Conservation (phyloP, 768 basidiomycete species). For the Tulasnella sp. region DNA sequence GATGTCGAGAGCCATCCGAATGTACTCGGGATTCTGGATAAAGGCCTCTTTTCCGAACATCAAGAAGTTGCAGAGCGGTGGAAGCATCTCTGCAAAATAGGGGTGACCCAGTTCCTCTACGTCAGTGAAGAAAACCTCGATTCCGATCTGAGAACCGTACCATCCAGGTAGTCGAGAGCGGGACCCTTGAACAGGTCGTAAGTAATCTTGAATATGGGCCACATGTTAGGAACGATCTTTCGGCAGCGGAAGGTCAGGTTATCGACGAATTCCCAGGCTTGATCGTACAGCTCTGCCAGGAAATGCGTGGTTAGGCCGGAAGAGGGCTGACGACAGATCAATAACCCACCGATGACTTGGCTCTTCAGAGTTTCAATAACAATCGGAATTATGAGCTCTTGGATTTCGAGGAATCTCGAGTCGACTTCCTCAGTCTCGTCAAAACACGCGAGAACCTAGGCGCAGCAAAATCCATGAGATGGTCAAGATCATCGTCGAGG, state of each 20-base stretch:
- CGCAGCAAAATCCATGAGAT: conserved; percentile 21
- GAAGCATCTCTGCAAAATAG: conserved; percentile 60
- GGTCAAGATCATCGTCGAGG: conserved; percentile 7
- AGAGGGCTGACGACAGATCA: not conserved
- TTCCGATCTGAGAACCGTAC: conserved; percentile 34
- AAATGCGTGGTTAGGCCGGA: not conserved
- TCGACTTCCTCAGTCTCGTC: conserved; percentile 37
- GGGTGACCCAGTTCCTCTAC: conserved; percentile 26
- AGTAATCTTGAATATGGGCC: conserved; percentile 78
- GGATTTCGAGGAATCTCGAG: conserved; percentile 44
- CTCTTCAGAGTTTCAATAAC: conserved; percentile 69
- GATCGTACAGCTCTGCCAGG: conserved; percentile 68
- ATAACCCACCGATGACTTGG: conserved; percentile 58
- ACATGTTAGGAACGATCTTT: conserved; percentile 70
- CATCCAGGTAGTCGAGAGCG: conserved; percentile 80
- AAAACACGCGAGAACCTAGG: conserved; percentile 64
- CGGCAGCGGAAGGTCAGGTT: conserved; percentile 75
- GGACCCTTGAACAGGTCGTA: conserved; percentile 76
- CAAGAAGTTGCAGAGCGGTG: conserved; percentile 80
- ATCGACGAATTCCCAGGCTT: conserved; percentile 80
- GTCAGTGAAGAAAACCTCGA: not conserved
- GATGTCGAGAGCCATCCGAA: conserved; percentile 73
- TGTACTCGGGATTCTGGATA: conserved; percentile 64
- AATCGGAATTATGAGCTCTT: conserved; percentile 73
- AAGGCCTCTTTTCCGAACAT: conserved; percentile 74